Evolutionary conservation across 2,329 filamentous ascomycete species (phyloP).

Genomic region (Pyrenochaeta sp.): DNA sequence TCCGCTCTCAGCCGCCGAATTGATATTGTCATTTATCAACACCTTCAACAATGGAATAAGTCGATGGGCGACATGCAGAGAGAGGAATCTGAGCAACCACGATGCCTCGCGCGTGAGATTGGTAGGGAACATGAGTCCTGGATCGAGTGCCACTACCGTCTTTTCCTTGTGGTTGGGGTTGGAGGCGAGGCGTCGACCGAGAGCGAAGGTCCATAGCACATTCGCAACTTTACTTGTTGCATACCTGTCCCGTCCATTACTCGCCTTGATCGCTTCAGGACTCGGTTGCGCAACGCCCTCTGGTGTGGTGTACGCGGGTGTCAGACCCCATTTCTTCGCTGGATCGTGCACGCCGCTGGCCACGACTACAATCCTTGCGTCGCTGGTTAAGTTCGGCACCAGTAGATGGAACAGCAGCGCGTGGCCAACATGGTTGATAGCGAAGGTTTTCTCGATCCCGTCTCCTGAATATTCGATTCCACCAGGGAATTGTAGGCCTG

Average conservation of each 20-base stretch:
- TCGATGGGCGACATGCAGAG: conserved; percentile 46
- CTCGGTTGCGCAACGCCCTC: conserved; percentile 58
- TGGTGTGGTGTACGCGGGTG: conserved; percentile 54
- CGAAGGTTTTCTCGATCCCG: conserved; percentile 60
- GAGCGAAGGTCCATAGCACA: conserved; percentile 59
- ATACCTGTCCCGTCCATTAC: conserved; percentile 52
- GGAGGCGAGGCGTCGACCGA: conserved; percentile 49
- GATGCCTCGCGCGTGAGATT: conserved; percentile 50
- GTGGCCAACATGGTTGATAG: conserved; percentile 61
- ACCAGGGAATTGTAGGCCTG: conserved; percentile 56
- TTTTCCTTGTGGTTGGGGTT: conserved; percentile 20
- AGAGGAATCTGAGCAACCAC: conserved; percentile 44
- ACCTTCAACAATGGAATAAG: conserved; percentile 50
- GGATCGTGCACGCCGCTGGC: conserved; percentile 58
- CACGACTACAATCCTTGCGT: conserved; percentile 57
- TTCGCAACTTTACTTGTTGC: conserved; percentile 59
- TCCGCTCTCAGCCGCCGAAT: conserved; percentile 53
- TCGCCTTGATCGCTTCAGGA: conserved; percentile 28
- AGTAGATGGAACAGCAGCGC: conserved; percentile 61
- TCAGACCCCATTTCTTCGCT: conserved; percentile 52
- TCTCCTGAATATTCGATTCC: conserved; percentile 48
- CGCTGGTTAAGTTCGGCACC: conserved; percentile 47
- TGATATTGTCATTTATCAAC: conserved; percentile 48
- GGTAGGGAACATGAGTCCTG: conserved; percentile 60
- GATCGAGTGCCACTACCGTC: conserved; percentile 57